These are phyloP conservation scores for Solanum peruvianum DNA, from an alignment of 257 asterid species.

Conservation along the genomic window DNA sequence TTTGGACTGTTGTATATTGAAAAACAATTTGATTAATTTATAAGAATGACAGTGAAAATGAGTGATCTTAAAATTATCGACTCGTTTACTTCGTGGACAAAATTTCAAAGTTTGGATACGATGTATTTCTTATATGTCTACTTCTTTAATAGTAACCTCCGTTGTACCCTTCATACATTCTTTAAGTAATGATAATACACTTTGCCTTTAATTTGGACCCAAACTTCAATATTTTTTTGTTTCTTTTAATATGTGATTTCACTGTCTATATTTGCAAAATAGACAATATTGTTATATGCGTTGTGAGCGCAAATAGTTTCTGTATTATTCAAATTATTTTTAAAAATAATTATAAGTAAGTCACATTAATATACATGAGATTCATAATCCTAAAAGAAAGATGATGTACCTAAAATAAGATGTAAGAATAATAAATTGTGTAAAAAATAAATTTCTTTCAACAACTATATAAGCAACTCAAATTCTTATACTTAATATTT, in stretches of 20 bases:
- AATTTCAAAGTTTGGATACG: background rate
- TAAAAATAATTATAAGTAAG: background rate
- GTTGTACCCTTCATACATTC: background rate
- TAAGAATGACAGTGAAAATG: background rate
- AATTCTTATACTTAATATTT: background rate
- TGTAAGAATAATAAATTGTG: background rate
- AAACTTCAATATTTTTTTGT: background rate
- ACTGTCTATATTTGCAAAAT: background rate
- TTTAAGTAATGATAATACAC: background rate
- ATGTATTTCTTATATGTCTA: background rate
- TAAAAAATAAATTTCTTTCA: background rate
- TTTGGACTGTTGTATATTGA: background rate
- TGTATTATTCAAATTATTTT: background rate
- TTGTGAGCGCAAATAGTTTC: background rate
- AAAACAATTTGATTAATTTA: background rate
- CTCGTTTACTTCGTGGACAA: background rate
- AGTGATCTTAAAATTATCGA: background rate
- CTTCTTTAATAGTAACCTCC: background rate
- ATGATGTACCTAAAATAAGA: background rate
- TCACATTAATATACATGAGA: background rate
- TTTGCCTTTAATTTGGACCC: background rate
- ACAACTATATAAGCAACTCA: background rate
- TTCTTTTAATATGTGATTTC: background rate
- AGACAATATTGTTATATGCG: background rate
- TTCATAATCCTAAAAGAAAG: background rate